phyloP scores from a whole-genome alignment of 768 basidiomycete genomes.

The Pluteus cervinus region DNA sequence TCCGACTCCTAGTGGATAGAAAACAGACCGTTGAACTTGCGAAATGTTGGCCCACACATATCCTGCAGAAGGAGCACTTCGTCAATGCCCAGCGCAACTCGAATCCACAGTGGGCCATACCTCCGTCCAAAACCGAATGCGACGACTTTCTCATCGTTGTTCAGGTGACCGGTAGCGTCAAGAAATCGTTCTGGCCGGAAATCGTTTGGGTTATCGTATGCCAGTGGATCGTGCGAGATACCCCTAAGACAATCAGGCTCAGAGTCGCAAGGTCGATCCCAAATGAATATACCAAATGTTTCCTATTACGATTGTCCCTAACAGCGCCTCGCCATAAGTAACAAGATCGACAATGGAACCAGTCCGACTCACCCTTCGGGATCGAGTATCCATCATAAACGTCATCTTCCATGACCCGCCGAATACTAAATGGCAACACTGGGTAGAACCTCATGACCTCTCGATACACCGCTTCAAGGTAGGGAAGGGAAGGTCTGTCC shows the following conservation, averaged over 20 bases:
- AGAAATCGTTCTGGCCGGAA: slow-evolving; percentile 5
- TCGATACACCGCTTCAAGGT: slow-evolving; percentile 27
- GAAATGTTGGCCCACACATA: too few species aligned
- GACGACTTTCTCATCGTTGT: slow-evolving; percentile 2
- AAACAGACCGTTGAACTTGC: too few species aligned
- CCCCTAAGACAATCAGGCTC: not conserved
- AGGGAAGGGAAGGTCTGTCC: slow-evolving; percentile 31
- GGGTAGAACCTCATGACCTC: slow-evolving; percentile 29
- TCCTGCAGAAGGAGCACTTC: too few species aligned
- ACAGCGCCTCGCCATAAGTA: too few species aligned
- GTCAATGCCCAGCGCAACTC: too few species aligned
- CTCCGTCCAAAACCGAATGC: slow-evolving; percentile 6
- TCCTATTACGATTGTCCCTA: slow-evolving; percentile 25
- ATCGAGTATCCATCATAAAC: slow-evolving; percentile 38
- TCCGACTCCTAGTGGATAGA: too few species aligned
- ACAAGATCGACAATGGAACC: too few species aligned
- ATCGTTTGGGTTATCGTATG: not conserved
- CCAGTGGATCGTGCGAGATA: slow-evolving; percentile 2
- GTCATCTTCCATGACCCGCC: slow-evolving; percentile 32
- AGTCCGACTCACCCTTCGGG: too few species aligned
- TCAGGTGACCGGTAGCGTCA: too few species aligned
- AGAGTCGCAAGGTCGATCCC: not conserved
- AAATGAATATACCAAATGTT: slow-evolving; percentile 24
- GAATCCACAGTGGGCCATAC: too few species aligned
- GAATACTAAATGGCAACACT: slow-evolving; percentile 7